These are phyloP conservation scores for Lentinus brumalis DNA, from an alignment of 768 basidiomycete genomes.

Conservation along the genomic window DNA sequence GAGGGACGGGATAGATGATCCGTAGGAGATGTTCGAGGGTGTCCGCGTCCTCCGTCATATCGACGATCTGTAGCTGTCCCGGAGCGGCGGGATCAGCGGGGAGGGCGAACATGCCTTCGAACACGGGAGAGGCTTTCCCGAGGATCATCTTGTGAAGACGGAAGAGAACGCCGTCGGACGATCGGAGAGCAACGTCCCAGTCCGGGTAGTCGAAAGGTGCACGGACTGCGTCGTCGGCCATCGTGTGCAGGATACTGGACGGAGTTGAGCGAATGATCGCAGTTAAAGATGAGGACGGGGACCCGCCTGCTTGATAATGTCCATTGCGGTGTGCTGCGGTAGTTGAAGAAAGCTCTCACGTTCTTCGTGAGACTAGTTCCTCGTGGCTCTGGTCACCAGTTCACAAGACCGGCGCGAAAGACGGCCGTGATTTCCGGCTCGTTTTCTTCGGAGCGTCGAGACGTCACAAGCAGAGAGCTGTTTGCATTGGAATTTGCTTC, in stretches of 20 bases:
- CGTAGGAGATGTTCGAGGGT: conserved; percentile 13
- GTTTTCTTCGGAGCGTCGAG: too few relatives aligned
- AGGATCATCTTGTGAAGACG: conserved; percentile 6
- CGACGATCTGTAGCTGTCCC: background rate
- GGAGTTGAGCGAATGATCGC: background rate
- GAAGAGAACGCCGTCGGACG: conserved; percentile 6
- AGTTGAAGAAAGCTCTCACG: too few relatives aligned
- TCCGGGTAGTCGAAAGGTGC: conserved; percentile 7
- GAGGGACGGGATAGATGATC: conserved; percentile 11
- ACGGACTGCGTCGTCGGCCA: background rate
- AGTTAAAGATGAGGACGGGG: background rate
- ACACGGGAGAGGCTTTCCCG: conserved; percentile 10
- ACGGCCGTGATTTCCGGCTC: too few relatives aligned
- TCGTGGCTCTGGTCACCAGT: too few relatives aligned
- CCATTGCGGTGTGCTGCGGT: too few relatives aligned
- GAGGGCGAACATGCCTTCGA: conserved; percentile 9
- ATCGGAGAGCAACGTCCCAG: conserved; percentile 28
- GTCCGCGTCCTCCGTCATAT: conserved; percentile 9
- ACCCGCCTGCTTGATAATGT: too few relatives aligned
- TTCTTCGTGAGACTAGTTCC: background rate
- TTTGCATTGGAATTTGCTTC: too few relatives aligned
- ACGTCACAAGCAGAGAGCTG: too few relatives aligned
- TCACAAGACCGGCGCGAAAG: too few relatives aligned
- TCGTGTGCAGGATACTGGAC: background rate
- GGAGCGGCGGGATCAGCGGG: background rate